phyloP scores from a whole-genome alignment of 78 protist species.

The Dictyostelium brefeldianum region DNA sequence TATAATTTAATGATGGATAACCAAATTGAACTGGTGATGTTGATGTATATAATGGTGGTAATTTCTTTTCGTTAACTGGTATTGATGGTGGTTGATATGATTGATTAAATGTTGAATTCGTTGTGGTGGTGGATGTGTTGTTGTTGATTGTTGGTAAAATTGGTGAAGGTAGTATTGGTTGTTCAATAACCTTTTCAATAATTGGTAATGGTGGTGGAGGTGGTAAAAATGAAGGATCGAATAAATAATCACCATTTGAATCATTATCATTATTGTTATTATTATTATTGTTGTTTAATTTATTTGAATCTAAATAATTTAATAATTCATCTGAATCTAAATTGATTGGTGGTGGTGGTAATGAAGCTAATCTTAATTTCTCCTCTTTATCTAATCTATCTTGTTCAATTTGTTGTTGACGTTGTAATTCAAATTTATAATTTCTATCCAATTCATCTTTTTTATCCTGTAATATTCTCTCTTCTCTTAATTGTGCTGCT shows the following conservation, averaged over 20 bases:
- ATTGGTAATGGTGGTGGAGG: conserved; percentile 25
- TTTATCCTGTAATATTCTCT: conserved; percentile 16
- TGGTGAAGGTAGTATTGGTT: background rate
- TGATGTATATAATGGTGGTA: conserved; percentile 1
- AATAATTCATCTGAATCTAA: conserved; percentile 48
- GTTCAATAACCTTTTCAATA: background rate
- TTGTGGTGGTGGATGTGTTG: no score
- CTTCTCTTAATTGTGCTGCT: conserved; percentile 3
- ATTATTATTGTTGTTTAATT: background rate
- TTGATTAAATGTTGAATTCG: background rate
- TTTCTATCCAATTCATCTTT: conserved; percentile 25
- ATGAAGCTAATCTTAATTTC: conserved; percentile 11
- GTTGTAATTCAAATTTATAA: conserved; percentile 32
- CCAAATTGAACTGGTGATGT: background rate
- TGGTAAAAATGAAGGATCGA: conserved; percentile 68
- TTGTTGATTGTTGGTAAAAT: background rate
- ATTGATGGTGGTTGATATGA: conserved; percentile 12
- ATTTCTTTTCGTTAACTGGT: conserved; percentile 14
- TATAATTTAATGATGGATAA: conserved; percentile 20
- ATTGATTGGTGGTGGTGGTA: background rate
- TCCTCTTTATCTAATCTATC: conserved; percentile 25
- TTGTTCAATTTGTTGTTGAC: conserved; percentile 2
- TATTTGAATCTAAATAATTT: background rate
- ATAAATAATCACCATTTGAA: background rate
- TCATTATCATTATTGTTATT: background rate